Conservation (phyloP, 441 rosid genomes). For the Gossypium aridum region DNA sequence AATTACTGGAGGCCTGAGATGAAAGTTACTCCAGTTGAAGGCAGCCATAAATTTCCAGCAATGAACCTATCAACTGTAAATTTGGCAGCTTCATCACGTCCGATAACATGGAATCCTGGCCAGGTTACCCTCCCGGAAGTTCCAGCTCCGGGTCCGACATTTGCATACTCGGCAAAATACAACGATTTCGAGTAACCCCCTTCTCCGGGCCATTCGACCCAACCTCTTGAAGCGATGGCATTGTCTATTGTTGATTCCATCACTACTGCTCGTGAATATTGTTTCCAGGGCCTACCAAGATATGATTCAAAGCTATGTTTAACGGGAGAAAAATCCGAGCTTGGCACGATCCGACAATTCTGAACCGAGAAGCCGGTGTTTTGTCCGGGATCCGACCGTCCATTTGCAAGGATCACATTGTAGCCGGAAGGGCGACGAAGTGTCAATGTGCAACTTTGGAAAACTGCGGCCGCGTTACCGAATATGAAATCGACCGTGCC, state of each 20-base stretch:
- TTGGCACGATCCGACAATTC: constrained; percentile 36
- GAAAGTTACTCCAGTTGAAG: constrained; percentile 53
- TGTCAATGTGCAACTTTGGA: constrained; percentile 51
- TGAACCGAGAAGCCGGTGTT: constrained; percentile 69
- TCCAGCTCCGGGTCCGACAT: constrained; percentile 42
- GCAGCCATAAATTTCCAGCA: constrained; percentile 47
- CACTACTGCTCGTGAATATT: constrained; percentile 61
- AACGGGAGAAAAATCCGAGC: constrained; percentile 28
- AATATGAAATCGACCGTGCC: constrained; percentile 77
- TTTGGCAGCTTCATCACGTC: constrained; percentile 31
- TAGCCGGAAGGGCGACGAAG: constrained; percentile 36
- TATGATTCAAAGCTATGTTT: constrained; percentile 31
- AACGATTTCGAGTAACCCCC: constrained; percentile 24
- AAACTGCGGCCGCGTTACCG: constrained; percentile 76
- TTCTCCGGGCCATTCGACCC: constrained; percentile 67
- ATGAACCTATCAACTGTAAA: constrained; percentile 47
- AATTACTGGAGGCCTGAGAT: constrained; percentile 33
- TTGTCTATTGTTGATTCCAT: constrained; percentile 58
- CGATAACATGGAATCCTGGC: constrained; percentile 47
- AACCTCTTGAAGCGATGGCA: constrained; percentile 41
- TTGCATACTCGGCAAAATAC: constrained; percentile 46
- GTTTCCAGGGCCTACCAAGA: constrained; percentile 76
- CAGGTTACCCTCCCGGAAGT: constrained; percentile 36
- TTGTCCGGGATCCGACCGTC: constrained; percentile 60
- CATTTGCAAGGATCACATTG: constrained; percentile 52